A percentile compares a stretch with the other conserved stretches of the same genome.
Conservation (phyloP, 148 eudicot genomes). For the Cornus kousa region DNA sequence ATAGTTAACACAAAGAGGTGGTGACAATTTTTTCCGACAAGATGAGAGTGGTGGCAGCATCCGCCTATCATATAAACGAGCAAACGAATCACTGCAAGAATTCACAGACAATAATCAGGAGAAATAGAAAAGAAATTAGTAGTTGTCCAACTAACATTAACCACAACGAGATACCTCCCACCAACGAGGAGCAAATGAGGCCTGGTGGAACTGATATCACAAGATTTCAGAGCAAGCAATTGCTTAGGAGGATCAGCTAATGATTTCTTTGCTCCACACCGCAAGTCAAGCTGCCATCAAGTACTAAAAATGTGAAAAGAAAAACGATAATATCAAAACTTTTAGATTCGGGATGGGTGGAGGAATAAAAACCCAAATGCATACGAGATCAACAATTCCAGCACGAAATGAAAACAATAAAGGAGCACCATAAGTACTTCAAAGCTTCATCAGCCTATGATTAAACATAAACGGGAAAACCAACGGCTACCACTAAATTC, state of each 20-base stretch:
- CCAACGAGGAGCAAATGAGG: constrained; percentile 97
- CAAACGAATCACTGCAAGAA: constrained; percentile 89
- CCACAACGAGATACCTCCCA: constrained; percentile 60
- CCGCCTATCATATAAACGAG: constrained; percentile 95
- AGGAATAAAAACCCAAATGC: neutral
- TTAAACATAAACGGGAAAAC: too few relatives aligned
- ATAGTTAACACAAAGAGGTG: constrained; percentile 91
- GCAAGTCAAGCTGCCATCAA: constrained; percentile 87
- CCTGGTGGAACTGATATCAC: constrained; percentile 80
- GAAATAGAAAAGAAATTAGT: neutral
- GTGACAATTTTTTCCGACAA: constrained; percentile 53
- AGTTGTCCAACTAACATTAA: neutral
- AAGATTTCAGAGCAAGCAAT: constrained; percentile 70
- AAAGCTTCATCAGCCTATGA: neutral
- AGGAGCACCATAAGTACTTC: neutral
- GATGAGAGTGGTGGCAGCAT: constrained; percentile 97
- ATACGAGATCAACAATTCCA: constrained; percentile 3
- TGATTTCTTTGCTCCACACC: constrained; percentile 80
- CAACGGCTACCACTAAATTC: too few relatives aligned
- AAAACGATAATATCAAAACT: constrained; percentile 7
- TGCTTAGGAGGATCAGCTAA: constrained; percentile 88
- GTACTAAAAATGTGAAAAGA: constrained; percentile 35
- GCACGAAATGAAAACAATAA: neutral
- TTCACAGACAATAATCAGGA: constrained; percentile 21
- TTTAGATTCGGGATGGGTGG: neutral